phyloP scores from a whole-genome alignment of 139 green algal genomes.

The Nannochloris sp. region DNA sequence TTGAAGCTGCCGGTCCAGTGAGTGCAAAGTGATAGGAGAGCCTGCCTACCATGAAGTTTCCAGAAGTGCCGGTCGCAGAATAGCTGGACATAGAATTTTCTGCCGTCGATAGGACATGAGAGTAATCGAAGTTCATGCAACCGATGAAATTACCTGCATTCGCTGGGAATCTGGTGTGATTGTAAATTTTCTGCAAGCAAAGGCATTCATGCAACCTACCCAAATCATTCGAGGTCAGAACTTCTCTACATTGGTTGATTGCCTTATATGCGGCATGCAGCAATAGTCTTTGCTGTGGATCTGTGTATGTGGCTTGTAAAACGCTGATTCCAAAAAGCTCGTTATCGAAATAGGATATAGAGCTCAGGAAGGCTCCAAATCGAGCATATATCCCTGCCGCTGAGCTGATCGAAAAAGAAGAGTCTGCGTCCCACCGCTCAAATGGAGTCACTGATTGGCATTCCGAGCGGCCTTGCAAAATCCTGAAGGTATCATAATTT shows the following conservation, averaged over 20 bases:
- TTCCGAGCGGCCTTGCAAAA: too few relatives aligned
- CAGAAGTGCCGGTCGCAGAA: slow-evolving; percentile 16
- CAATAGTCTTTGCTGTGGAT: slow-evolving; percentile 73
- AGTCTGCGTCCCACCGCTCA: slow-evolving; percentile 47
- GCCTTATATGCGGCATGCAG: not conserved
- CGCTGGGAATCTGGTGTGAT: not conserved
- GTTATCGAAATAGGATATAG: slow-evolving; percentile 52
- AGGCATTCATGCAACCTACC: too few relatives aligned
- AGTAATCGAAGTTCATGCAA: slow-evolving; percentile 44
- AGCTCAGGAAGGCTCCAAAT: slow-evolving; percentile 53
- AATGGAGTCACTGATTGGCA: slow-evolving; percentile 11
- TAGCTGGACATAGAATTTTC: not conserved
- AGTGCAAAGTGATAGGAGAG: slow-evolving; percentile 50
- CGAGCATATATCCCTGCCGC: slow-evolving; percentile 15
- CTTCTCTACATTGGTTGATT: too few relatives aligned
- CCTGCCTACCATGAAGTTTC: slow-evolving; percentile 35
- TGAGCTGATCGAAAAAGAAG: not conserved
- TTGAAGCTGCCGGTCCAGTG: slow-evolving; percentile 32
- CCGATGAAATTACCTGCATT: slow-evolving; percentile 30
- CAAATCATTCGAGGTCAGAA: too few relatives aligned
- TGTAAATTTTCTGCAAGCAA: too few relatives aligned
- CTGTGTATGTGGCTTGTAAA: slow-evolving; percentile 40
- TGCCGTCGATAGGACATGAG: not conserved
- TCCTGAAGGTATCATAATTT: too few relatives aligned
- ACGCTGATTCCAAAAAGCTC: slow-evolving; percentile 42